Evolutionary conservation across 306 rosid species (phyloP).

Genomic region (Ormosia semicastrata): DNA sequence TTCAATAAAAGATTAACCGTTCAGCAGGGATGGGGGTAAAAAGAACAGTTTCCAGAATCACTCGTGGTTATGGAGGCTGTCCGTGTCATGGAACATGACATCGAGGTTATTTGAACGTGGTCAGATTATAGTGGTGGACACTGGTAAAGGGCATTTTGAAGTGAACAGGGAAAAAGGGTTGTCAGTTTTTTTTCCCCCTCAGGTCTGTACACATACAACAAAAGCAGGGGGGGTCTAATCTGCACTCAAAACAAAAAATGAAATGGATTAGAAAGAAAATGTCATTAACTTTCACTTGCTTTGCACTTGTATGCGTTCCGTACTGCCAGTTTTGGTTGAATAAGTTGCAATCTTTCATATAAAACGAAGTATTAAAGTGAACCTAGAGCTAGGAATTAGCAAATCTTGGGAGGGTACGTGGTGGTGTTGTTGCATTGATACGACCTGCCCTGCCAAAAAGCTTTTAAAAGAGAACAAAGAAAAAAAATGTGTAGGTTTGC

Average conservation of each 20-base stretch:
- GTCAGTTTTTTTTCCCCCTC: conserved; percentile 33
- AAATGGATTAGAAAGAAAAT: conserved; percentile 29
- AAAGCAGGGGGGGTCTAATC: conserved; percentile 21
- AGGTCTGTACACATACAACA: neutral
- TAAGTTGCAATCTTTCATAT: neutral
- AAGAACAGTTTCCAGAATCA: conserved; percentile 7
- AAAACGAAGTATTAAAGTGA: neutral
- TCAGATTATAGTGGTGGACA: conserved; percentile 12
- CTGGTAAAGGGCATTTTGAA: conserved; percentile 3
- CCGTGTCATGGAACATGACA: neutral
- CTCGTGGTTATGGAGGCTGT: neutral
- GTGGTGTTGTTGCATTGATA: neutral
- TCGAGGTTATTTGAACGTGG: conserved; percentile 30
- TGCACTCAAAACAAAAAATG: conserved; percentile 41
- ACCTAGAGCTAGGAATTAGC: neutral
- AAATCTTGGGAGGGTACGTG: neutral
- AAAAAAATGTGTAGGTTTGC: neutral
- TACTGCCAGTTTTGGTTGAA: neutral
- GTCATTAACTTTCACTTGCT: conserved; percentile 29
- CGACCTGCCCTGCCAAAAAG: neutral
- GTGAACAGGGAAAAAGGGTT: conserved; percentile 26
- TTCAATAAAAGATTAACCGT: neutral
- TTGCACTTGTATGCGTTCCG: neutral
- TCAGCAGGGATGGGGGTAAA: neutral
- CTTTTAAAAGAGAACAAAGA: neutral